Base-by-base conservation (phyloP, 768 basidiomycete genomes). In the Hygrophoropsis aurantiaca region DNA sequence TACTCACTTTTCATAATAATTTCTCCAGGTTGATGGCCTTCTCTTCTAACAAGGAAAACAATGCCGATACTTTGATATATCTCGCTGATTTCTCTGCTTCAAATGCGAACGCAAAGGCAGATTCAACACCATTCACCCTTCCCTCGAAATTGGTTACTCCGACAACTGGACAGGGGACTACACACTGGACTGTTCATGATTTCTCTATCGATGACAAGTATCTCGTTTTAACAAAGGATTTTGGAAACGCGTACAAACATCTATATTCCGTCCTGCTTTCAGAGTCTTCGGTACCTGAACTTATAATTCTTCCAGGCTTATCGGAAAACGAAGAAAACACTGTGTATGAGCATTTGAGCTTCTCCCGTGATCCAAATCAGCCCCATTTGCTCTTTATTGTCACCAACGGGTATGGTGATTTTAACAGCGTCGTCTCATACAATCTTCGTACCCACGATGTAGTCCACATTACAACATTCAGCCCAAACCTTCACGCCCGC, bases 11-110 rank as follows among this genome's bases (percentile, higher is more conserved):
- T 11, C 24, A 53, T 50, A 43, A 57, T 5, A 34, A 35, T 32
- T 54, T 6, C 27, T 20, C 23, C 37, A 73, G 69, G 37, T 35
- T 74, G n/a, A 59, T 73, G 55, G 57, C 68, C 3, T 74, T 69
- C 50, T 51, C 59, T 24, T 74, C 69, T 20, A 73, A 74, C 57
- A 73, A 72, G 51, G 73, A 69, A 42, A 72, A 72, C 30, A 55
- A 60, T 27, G 62, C 54, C 1, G 72, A 73, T 50, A 67, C 68
- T 30, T 57, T 74, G 10, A 62, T 65, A 18, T 74, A 73, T 53
- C 37, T 65, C 44, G 56, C 70, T 20, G 54, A 48, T 33, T 56
- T 73, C 41, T 41, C 48, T 23, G 55, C 53, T 42, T 72, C 72
- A 3, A 49, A 64, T 18, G 66, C 67, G 0, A 64, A 61, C 21